Evolutionary conservation across 805 yeast species (phyloP).

Genomic region (Candida arabinofermentans): DNA sequence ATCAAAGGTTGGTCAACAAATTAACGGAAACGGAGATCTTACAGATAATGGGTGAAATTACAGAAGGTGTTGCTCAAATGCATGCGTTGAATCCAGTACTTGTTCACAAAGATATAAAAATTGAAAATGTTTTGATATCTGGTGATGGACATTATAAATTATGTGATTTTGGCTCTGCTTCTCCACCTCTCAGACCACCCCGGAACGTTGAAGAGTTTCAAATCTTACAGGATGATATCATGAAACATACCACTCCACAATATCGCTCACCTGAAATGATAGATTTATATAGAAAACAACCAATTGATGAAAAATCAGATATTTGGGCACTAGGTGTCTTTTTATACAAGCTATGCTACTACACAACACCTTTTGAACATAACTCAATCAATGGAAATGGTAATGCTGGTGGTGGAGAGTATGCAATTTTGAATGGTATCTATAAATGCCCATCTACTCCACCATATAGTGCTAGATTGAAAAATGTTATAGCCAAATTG

Average conservation of each 20-base stretch:
- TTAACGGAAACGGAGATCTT: slow-evolving; percentile 66
- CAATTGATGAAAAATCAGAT: slow-evolving; percentile 79
- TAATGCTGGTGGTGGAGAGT: slow-evolving; percentile 46
- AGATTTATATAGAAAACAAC: slow-evolving; percentile 61
- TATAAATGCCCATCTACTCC: slow-evolving; percentile 54
- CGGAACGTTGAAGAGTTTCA: slow-evolving; percentile 55
- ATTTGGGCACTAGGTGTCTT: slow-evolving; percentile 84
- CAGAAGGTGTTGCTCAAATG: slow-evolving; percentile 74
- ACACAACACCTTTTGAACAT: slow-evolving; percentile 77
- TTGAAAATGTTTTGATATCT: slow-evolving; percentile 72
- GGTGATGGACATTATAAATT: slow-evolving; percentile 57
- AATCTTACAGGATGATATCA: slow-evolving; percentile 59
- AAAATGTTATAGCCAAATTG: slow-evolving; percentile 57
- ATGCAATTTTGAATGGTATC: slow-evolving; percentile 55
- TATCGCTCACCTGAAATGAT: slow-evolving; percentile 85
- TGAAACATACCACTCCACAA: slow-evolving; percentile 82
- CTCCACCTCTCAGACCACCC: slow-evolving; percentile 61
- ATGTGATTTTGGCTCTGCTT: slow-evolving; percentile 82
- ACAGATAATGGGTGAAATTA: slow-evolving; percentile 62
- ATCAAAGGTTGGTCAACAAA: slow-evolving; percentile 60
- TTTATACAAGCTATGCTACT: slow-evolving; percentile 72
- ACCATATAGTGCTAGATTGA: slow-evolving; percentile 55
- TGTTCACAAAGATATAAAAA: slow-evolving; percentile 76
- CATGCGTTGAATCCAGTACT: slow-evolving; percentile 70
- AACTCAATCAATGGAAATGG: slow-evolving; percentile 33